A percentile compares a stretch with the other conserved stretches of the same genome.
Evolutionary conservation across 148 eudicot species (phyloP).

Genomic region (Agrostemma githago): DNA sequence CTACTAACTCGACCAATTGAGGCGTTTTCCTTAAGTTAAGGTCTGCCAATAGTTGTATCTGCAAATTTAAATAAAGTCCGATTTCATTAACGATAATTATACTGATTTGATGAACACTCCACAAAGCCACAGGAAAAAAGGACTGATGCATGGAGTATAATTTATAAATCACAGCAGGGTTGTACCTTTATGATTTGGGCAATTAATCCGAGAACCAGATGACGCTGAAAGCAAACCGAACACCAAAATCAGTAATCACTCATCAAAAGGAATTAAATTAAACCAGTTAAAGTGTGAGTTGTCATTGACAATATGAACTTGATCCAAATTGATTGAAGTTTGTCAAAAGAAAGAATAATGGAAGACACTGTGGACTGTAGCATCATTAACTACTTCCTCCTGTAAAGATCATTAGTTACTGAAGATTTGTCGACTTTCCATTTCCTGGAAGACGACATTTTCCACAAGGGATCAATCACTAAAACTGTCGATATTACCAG

Average conservation of each 20-base stretch:
- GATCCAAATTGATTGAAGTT: not conserved
- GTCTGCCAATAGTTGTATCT: conserved; percentile 98
- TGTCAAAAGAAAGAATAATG: not conserved
- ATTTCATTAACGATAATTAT: not conserved
- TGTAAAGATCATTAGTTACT: not conserved
- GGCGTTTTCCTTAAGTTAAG: conserved; percentile 97
- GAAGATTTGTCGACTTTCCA: not conserved
- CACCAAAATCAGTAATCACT: conserved; percentile 20
- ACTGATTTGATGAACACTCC: conserved; percentile 6
- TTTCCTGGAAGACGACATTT: not conserved
- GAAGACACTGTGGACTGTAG: not conserved
- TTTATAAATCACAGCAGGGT: not conserved
- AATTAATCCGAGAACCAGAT: conserved; percentile 92
- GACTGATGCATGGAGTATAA: not conserved
- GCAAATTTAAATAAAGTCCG: not conserved
- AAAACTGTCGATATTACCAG: too few relatives aligned
- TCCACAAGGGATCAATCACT: too few relatives aligned
- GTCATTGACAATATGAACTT: not conserved
- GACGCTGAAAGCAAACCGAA: conserved; percentile 58
- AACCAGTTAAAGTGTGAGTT: not conserved
- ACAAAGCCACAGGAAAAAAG: not conserved
- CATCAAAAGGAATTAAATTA: not conserved
- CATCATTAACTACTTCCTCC: conserved; percentile 1
- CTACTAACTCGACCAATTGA: conserved; percentile 90
- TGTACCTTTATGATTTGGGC: conserved; percentile 96